phyloP scores from a whole-genome alignment of 305 asterid genomes.

The Fraxinus albicans region DNA sequence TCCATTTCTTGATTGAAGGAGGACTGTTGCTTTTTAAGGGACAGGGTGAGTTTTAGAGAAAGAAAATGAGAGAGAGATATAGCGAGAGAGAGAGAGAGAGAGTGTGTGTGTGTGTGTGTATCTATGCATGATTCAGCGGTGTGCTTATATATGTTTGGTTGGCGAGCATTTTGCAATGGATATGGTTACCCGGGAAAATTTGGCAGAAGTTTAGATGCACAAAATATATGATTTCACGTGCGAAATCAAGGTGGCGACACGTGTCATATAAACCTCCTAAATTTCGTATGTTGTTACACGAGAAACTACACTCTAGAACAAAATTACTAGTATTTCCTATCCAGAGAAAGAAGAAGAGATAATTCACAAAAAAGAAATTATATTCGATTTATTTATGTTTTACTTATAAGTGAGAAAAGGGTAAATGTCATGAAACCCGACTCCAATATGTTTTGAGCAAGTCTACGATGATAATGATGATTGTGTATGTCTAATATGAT shows the following conservation, averaged over 20 bases:
- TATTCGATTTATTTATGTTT: background rate
- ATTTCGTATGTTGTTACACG: slow-evolving; percentile 26
- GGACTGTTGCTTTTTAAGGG: background rate
- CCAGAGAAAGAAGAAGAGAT: background rate
- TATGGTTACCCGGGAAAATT: slow-evolving; percentile 22
- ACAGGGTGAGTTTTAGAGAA: background rate
- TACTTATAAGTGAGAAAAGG: background rate
- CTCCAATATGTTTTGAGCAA: too few relatives aligned
- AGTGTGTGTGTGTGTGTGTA: too few relatives aligned
- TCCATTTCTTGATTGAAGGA: slow-evolving; percentile 1
- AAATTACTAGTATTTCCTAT: background rate
- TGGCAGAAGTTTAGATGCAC: slow-evolving; percentile 20
- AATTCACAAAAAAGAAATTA: background rate
- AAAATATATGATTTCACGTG: slow-evolving; percentile 4
- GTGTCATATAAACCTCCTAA: slow-evolving; percentile 20
- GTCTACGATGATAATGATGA: too few relatives aligned
- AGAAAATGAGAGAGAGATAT: background rate
- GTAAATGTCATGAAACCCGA: background rate
- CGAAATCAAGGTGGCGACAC: slow-evolving; percentile 14
- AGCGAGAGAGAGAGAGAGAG: background rate
- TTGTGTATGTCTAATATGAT: too few relatives aligned
- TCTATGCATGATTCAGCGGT: background rate
- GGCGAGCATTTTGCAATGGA: slow-evolving; percentile 13
- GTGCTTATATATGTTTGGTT: background rate
- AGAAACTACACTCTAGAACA: background rate